These are phyloP conservation scores for Albatrellus sp. DNA, from an alignment of 1,284 basidiomycete genomes.

Conservation along the genomic window DNA sequence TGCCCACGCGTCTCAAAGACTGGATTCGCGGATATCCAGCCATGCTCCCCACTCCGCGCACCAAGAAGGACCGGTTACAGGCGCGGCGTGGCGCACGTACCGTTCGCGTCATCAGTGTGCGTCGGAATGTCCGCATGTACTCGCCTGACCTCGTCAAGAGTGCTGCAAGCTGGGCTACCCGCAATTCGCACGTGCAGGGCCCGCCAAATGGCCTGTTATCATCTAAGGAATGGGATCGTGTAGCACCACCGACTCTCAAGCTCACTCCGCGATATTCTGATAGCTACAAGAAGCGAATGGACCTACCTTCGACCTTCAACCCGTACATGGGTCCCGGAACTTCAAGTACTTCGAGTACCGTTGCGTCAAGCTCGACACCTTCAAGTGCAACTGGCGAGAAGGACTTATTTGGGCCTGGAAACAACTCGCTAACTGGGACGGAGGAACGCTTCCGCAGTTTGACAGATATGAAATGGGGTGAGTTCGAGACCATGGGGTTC, in stretches of 20 bases:
- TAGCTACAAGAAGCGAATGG: constrained; percentile 59
- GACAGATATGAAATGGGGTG: constrained; percentile 80
- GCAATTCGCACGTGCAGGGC: constrained; percentile 19
- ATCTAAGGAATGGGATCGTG: constrained; percentile 65
- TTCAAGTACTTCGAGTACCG: constrained; percentile 10
- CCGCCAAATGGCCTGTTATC: constrained; percentile 29
- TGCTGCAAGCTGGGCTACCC: constrained; percentile 57
- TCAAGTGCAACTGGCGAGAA: constrained; percentile 19
- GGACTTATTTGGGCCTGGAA: constrained; percentile 17
- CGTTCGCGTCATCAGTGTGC: constrained; percentile 57
- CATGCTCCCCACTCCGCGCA: constrained; percentile 31
- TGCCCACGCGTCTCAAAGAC: constrained; percentile 68
- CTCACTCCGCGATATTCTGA: constrained; percentile 52
- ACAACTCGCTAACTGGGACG: constrained; percentile 17
- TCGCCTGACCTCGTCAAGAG: constrained; percentile 66
- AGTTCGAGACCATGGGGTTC: constrained; percentile 77
- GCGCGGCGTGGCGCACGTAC: constrained; percentile 66
- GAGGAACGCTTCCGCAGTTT: constrained; percentile 68
- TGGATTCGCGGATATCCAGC: constrained; percentile 81
- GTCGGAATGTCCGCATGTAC: constrained; percentile 74
- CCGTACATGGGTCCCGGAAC: constrained; percentile 29
- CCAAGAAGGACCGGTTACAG: constrained; percentile 30
- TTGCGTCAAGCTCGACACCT: constrained; percentile 19
- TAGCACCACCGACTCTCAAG: constrained; percentile 47
- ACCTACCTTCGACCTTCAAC: constrained; percentile 43